Evolutionary conservation across 768 basidiomycete species (phyloP).

Genomic region (Polyporus arcularius): DNA sequence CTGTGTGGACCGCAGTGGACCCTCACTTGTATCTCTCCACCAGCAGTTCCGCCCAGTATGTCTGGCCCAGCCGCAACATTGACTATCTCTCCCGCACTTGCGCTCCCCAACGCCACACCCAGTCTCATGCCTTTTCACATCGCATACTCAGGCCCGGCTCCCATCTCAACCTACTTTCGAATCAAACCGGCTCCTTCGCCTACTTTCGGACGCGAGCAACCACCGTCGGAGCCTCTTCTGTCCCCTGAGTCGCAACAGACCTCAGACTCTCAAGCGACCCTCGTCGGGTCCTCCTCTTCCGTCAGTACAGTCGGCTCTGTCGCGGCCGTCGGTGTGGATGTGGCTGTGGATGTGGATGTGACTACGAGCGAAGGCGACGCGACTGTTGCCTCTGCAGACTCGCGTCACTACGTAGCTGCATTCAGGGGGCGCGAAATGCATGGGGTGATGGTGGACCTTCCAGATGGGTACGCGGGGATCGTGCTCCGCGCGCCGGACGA

Average conservation of each 20-base stretch:
- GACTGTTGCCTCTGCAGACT: slow-evolving; percentile 14
- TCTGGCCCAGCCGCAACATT: not conserved
- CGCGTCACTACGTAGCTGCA: slow-evolving; percentile 54
- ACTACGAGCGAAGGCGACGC: not conserved
- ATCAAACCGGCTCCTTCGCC: slow-evolving; percentile 41
- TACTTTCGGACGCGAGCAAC: slow-evolving; percentile 19
- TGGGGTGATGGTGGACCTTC: slow-evolving; percentile 61
- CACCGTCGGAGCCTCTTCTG: not conserved
- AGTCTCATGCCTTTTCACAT: slow-evolving; percentile 87
- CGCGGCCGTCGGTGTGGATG: not conserved
- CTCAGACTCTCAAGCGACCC: slow-evolving; percentile 13
- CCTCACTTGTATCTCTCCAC: not conserved
- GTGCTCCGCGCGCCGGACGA: slow-evolving; percentile 46
- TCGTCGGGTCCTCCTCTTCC: slow-evolving; percentile 4
- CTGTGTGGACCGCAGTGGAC: not conserved
- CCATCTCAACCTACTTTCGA: slow-evolving; percentile 73
- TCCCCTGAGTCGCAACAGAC: slow-evolving; percentile 12
- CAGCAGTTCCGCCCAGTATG: not conserved
- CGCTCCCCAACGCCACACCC: slow-evolving; percentile 37
- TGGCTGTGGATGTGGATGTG: not conserved
- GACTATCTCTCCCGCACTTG: not conserved
- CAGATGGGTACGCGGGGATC: slow-evolving; percentile 67
- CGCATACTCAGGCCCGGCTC: slow-evolving; percentile 66
- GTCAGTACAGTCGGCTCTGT: not conserved
- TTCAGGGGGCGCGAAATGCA: slow-evolving; percentile 80